Conservation (phyloP, 2,329 filamentous ascomycete species). For the Amauroascus niger region DNA sequence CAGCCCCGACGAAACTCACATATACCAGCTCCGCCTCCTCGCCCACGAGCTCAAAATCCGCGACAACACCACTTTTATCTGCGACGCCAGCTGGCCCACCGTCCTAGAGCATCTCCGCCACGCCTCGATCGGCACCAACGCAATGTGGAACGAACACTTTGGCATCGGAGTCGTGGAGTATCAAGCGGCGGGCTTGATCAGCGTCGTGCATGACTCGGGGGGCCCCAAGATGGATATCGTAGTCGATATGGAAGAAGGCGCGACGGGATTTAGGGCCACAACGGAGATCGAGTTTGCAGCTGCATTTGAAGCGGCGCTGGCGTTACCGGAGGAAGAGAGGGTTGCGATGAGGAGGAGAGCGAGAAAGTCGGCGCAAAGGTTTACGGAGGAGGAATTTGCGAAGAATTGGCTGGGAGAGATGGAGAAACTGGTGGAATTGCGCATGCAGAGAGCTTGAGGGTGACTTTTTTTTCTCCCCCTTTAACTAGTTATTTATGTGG, state of each 20-base stretch:
- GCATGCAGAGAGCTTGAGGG: slow-evolving; percentile 16
- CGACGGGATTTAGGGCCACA: slow-evolving; percentile 81
- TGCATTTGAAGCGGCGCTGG: slow-evolving; percentile 67
- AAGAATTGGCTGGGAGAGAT: slow-evolving; percentile 68
- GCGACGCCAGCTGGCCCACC: slow-evolving; percentile 80
- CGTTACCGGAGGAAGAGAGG: slow-evolving; percentile 52
- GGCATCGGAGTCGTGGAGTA: slow-evolving; percentile 98
- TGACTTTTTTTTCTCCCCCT: background rate
- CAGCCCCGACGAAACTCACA: slow-evolving; percentile 45
- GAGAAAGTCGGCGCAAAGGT: slow-evolving; percentile 66
- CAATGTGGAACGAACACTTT: slow-evolving; percentile 99
- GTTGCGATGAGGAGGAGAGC: slow-evolving; percentile 67
- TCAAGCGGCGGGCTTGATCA: slow-evolving; percentile 84
- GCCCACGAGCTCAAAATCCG: slow-evolving; percentile 79
- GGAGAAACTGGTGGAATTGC: slow-evolving; percentile 55
- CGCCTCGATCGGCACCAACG: slow-evolving; percentile 81
- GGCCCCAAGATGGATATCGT: slow-evolving; percentile 94
- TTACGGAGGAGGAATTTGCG: slow-evolving; percentile 79
- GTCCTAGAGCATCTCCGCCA: slow-evolving; percentile 69
- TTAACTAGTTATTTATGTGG: background rate
- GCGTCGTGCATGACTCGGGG: slow-evolving; percentile 85
- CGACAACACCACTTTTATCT: slow-evolving; percentile 74
- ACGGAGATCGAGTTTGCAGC: slow-evolving; percentile 69
- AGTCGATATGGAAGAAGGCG: slow-evolving; percentile 61
- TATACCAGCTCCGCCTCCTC: slow-evolving; percentile 79